These are phyloP conservation scores for Eurotiales sp. DNA, from an alignment of 2,329 filamentous ascomycete species.

Conservation along the genomic window DNA sequence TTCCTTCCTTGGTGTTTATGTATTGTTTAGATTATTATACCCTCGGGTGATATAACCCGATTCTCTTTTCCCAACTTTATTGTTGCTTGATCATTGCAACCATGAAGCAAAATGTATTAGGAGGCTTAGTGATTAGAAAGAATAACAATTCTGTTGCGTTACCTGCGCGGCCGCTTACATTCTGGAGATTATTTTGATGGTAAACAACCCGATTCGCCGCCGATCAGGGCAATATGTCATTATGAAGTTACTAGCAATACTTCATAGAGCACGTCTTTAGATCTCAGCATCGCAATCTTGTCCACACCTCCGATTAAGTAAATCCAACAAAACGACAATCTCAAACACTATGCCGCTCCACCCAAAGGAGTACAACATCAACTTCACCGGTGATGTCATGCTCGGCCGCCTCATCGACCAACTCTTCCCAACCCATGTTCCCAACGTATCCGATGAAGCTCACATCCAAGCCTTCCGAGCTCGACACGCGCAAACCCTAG, in stretches of 20 bases:
- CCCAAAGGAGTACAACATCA: constrained; percentile 23
- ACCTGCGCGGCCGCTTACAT: too few relatives aligned
- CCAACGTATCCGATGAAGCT: constrained; percentile 23
- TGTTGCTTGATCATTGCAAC: background rate
- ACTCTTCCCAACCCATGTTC: constrained; percentile 32
- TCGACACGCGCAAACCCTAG: constrained; percentile 19
- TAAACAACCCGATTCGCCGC: background rate
- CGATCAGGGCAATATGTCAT: background rate
- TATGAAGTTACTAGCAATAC: background rate
- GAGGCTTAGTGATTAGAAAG: background rate
- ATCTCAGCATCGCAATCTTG: background rate
- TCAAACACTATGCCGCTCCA: background rate
- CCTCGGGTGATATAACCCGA: background rate
- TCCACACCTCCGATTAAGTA: background rate
- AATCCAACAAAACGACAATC: background rate
- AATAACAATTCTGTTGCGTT: too few relatives aligned
- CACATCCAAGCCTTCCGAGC: constrained; percentile 20
- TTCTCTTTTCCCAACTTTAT: background rate
- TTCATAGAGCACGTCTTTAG: background rate
- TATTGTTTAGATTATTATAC: background rate
- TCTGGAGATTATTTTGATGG: too few relatives aligned
- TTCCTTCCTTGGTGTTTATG: background rate
- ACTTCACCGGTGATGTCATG: constrained; percentile 40
- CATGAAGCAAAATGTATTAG: background rate
- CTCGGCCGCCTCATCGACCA: constrained; percentile 41